These are phyloP conservation scores for Colletotrichum liaoningense DNA, from an alignment of 2,329 filamentous ascomycete species.

Conservation along the genomic window DNA sequence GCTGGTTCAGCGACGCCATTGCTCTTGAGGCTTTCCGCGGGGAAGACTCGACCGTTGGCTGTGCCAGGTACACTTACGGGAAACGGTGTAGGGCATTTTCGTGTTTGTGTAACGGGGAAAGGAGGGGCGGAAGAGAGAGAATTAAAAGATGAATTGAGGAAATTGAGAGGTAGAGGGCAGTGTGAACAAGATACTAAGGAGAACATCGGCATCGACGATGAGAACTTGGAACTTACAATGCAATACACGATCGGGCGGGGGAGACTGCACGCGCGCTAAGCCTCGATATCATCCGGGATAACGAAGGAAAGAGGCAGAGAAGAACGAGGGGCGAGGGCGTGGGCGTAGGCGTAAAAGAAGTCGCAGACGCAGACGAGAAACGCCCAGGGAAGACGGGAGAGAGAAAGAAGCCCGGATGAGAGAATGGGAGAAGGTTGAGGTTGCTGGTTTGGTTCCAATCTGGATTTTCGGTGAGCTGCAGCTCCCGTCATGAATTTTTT, in stretches of 20 bases:
- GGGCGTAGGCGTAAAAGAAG: not conserved
- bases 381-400: conserved; percentile 10
- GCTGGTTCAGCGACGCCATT: not conserved
- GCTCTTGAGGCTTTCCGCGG: not conserved
- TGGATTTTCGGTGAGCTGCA: not conserved
- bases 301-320: not conserved
- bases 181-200: not conserved
- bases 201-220: not conserved
- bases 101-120: conserved; percentile 1
- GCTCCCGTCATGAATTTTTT: not conserved
- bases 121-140: not conserved
- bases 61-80: not conserved
- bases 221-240: conserved; percentile 30
- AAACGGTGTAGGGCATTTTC: not conserved
- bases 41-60: not conserved
- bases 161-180: not conserved
- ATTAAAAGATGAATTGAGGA: not conserved
- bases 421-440: not conserved
- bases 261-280: conserved; percentile 19
- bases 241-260: conserved; percentile 23
- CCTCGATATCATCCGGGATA: conserved; percentile 34
- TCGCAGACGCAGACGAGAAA: not conserved
- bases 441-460: not conserved
- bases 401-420: not conserved
- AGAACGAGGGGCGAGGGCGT: not conserved